Evolutionary conservation across 768 basidiomycete species (phyloP), one percentile per base, ranked within the genome.

Genomic region (Trametes sanguinea): DNA sequence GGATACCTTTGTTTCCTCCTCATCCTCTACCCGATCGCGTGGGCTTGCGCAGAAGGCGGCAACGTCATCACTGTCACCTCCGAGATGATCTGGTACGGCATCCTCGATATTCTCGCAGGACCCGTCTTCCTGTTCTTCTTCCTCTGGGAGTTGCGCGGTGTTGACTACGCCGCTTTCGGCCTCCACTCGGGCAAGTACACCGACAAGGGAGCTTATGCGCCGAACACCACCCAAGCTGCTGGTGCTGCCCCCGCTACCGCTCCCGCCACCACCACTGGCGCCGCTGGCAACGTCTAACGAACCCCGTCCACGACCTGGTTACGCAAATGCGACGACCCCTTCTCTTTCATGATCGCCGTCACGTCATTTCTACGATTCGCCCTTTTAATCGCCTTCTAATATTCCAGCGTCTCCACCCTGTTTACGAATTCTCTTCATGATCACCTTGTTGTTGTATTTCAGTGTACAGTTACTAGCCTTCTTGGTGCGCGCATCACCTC

Each of bases 51-150:
- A 29, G 84, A 85, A 57, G 83, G 83, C 14, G 75, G 76, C 5
- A 80, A 84, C 70, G 76, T 74, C 57, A 85, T 86, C 67, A 66
- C 77, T 4, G 76, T 80, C 29, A 77, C 79, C 42, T 73, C 76
- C 4, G 84, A 85, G 71, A 84, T 84, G 81, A 73, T 83, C 60
- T 80, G 77, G 69, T 84, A 84, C 71, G 83, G 83, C 51, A 75
- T 85, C 58, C 75, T 79, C 57, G 78, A 79, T 46, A 47, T 78
- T 32, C 7, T 78, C 54, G 69, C 78, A 0, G 76, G 71, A 0
- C 78, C 78, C 0, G 58, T 79, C 27, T 79, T 78, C 71, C 67
- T 78, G 16, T 51, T 75, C 50, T 60, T 67, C 48, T 76, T 67
- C 61, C 67, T 79, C 33, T 71, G n/a, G 3, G 58, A 63, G 39